Base-by-base conservation (phyloP, 192 early-diverging fungal genomes). In the Globomyces pollinis-pini region DNA sequence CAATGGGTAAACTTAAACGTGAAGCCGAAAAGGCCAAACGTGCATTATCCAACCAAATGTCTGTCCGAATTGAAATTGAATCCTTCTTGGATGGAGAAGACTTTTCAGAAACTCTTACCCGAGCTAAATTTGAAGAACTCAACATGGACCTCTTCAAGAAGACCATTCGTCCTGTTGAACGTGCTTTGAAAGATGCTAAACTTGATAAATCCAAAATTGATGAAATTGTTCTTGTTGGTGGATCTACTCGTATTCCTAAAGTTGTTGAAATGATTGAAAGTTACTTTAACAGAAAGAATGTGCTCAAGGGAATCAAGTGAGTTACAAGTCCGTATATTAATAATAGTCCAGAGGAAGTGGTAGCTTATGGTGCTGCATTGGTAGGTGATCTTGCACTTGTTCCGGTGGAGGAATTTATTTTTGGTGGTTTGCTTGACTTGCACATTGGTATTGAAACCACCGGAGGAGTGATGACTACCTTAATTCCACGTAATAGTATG, bases 241-340 rank as follows among this genome's bases (percentile, higher is more conserved):
- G 94, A 57, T 97, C 94, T 60, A 94, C 94, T 36, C 94, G 94
- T 82, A 97, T 97, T 65, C 94, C 94, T 77, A 94, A 94, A 85
- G 90, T 97, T 50, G 85, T 89, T 57, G 78, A 91, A 69, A 78
- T 97, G 50, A 77, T 97, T 33, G 89, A 94, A 70, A 87, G 91
- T 50, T 95, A 80, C 81, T 97, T 97, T 67, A 88, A 91, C 69
- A 91, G 93, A 67, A 95, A 94, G 84, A 93, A 95, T 84, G 86
- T 91, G 34, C 81, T 76, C 73, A 95, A 95, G 86, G 88, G 89
- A 63, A 94, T 97, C 69, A 97, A 97, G n/a, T n/a, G n/a, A n/a
- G n/a, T n/a, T n/a, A n/a, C n/a, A n/a, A n/a, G n/a, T n/a, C n/a
- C n/a, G n/a, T n/a, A n/a, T n/a, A n/a, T n/a, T n/a, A n/a, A n/a